Conservation (phyloP, 169 alveolate genomes). For the Plasmodium adleri region DNA sequence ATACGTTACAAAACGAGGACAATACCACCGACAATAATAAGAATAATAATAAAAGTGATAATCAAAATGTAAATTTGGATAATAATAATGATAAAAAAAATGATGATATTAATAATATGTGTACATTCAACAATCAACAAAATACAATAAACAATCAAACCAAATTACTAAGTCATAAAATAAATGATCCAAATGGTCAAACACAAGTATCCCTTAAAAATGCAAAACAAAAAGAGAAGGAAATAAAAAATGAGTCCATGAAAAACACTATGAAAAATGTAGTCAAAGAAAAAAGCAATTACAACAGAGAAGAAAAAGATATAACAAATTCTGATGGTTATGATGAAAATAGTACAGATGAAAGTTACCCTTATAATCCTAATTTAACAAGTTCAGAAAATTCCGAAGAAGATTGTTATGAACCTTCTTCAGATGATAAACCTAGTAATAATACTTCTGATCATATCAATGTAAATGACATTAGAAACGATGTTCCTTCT, state of each 20-base stretch:
- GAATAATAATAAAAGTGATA: not conserved
- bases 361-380: not conserved
- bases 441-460: not conserved
- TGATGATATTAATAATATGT: not conserved
- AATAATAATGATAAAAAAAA: conserved; percentile 1
- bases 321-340: not conserved
- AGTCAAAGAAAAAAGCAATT: not conserved
- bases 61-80: not conserved
- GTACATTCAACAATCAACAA: no score
- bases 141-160: no score
- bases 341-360: not conserved
- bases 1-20: not conserved
- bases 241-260: no score
- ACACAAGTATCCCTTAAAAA: no score
- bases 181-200: no score
- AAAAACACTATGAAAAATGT: not conserved
- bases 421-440: not conserved
- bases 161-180: no score
- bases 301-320: not conserved
- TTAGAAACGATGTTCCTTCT: not conserved
- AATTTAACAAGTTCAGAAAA: not conserved
- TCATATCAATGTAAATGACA: not conserved
- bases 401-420: not conserved
- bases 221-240: no score
- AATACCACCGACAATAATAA: not conserved